Evolutionary conservation across 768 basidiomycete genomes (phyloP).

Genomic region (Harrya chromipes): DNA sequence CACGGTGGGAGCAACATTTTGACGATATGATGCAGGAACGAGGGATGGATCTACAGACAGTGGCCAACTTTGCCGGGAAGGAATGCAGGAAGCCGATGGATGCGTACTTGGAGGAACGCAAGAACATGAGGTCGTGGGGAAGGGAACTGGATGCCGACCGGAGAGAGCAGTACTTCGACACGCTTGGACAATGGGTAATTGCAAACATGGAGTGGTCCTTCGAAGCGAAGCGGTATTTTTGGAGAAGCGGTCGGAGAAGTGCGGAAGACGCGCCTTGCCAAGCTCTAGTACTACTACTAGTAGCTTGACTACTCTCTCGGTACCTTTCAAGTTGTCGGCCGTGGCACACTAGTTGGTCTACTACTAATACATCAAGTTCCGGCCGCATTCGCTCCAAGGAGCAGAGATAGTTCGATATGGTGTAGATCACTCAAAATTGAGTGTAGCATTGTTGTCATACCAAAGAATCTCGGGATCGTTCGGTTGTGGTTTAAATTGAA

Average conservation of each 20-base stretch:
- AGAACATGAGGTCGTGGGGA: constrained; percentile 48
- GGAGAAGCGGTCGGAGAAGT: constrained; percentile 53
- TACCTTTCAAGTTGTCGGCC: not conserved
- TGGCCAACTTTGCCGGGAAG: constrained; percentile 53
- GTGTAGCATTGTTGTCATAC: not conserved
- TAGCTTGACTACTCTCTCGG: constrained; percentile 1
- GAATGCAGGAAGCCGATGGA: constrained; percentile 51
- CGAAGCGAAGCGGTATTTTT: constrained; percentile 64
- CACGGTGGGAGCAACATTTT: constrained; percentile 65
- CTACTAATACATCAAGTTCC: constrained; percentile 15
- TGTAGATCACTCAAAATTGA: constrained; percentile 15
- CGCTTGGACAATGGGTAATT: constrained; percentile 56
- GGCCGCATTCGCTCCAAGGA: constrained; percentile 4
- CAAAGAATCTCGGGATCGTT: not conserved
- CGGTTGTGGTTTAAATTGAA: no score
- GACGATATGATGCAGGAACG: constrained; percentile 60
- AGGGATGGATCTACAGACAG: constrained; percentile 51
- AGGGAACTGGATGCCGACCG: constrained; percentile 48
- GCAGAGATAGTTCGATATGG: constrained; percentile 2
- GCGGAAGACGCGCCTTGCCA: constrained; percentile 42
- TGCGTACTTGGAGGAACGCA: constrained; percentile 45
- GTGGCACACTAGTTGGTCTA: constrained; percentile 1
- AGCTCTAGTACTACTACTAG: no score
- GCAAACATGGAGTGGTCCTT: constrained; percentile 72
- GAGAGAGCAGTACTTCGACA: constrained; percentile 50